These are phyloP conservation scores for Penicillium sp. DNA, from an alignment of 2,329 filamentous ascomycete species.

Conservation along the genomic window DNA sequence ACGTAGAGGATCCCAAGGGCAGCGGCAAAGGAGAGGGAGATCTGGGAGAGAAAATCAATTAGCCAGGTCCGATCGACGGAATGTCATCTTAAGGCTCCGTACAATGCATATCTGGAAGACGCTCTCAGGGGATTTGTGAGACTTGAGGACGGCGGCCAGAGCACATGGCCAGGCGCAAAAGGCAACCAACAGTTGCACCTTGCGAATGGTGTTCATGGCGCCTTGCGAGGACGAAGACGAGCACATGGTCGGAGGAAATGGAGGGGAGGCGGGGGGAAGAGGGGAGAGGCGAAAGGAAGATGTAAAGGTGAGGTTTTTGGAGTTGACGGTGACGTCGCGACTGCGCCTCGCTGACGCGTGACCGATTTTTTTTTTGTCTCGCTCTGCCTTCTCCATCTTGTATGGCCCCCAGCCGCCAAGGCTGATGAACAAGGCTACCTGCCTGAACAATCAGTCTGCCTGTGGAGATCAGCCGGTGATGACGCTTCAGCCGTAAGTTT, in stretches of 20 bases:
- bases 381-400: neutral
- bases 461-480: neutral
- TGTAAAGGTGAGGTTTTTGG: neutral
- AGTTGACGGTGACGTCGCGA: neutral
- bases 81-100: neutral
- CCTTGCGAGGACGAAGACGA: neutral
- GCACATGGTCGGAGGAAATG: neutral
- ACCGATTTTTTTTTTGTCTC: neutral
- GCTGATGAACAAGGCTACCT: neutral
- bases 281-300: neutral
- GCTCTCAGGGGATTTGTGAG: neutral
- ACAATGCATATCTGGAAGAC: neutral
- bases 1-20: neutral
- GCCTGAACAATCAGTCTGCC: neutral
- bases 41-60: neutral
- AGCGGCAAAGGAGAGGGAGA: neutral
- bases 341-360: constrained; percentile 2
- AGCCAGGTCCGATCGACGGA: neutral
- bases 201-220: neutral
- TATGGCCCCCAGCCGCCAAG: neutral
- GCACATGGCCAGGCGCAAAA: neutral
- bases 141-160: neutral
- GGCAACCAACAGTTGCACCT: neutral
- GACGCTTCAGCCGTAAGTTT: neutral
- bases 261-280: neutral